Evolutionary conservation across 1,284 basidiomycete species (phyloP), one percentile per base, ranked within the genome.

Genomic region (Heterobasidion annosum): DNA sequence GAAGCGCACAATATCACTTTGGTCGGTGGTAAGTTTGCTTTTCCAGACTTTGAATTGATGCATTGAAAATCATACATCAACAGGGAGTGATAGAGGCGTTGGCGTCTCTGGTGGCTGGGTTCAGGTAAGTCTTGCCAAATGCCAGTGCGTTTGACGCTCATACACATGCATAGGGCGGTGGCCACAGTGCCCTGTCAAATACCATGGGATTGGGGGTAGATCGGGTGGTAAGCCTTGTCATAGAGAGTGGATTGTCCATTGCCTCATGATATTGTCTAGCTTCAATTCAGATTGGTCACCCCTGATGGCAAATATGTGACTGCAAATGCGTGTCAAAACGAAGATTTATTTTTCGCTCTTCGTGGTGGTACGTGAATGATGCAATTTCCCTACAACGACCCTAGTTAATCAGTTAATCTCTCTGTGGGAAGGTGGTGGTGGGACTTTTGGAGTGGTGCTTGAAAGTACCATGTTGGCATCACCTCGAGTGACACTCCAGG

Each of bases 291-390:
- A 34, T 52, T 65, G 32, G 68, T 71, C 32, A 69, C 67, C 0
- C 64, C 69, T 2, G 63, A 67, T 49, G 70, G 69, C 13, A 34
- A 61, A n/a, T 59, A 62, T 55, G 64, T 61, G 33, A 62, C 61
- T 9, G 70, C 65, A 25, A 71, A 68, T 57, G 60, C 58, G 25
- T 70, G 68, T 49, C 65, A 69, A 56, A 67, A 72, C 57, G 40
- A 57, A 9, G 70, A 72, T 52, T 61, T 72, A 6, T 71, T 70
- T 61, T 72, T 63, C 54, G 65, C 65, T n/a, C 58, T 67, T 16
- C 61, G 65, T 13, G 54, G 54, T 0, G 54, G 54, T 55, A 25
- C 18, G 54, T 49, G 37, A 40, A 10, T 12, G 37, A 10, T 10
- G 10, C 37, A 0, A n/a, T 12, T 40, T 10, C 37, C 37, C 10